Evolutionary conservation across 169 alveolate species (phyloP), one percentile per base, ranked within the genome.

Genomic region (Cardiosporidium cionae): DNA sequence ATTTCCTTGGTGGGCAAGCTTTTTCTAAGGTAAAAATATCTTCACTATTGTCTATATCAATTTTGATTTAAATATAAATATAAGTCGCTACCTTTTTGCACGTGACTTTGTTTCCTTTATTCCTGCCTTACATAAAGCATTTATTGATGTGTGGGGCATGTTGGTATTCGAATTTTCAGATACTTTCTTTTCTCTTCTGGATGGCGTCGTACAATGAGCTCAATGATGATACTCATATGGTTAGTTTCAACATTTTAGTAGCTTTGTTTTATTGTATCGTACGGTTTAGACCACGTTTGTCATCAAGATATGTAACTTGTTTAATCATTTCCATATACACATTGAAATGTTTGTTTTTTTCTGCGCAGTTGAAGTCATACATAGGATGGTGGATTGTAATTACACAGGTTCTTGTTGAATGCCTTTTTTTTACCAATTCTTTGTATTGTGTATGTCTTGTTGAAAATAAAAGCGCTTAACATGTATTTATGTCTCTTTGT

Each of bases 1-100:
- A 94, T 86, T 94, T 94, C 86, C 84, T 95, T 9, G 98, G 97
- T 9, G 95, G 94, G 16, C 97, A 92, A 82, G 91, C 95, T 27
- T 85, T 89, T 58, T 81, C 97, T 35, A 89, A 86, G 74, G 87
- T 85, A 29, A 64, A 32, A n/a, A 44, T n/a, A n/a, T n/a, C n/a
- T n/a, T n/a, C n/a, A n/a, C n/a, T n/a, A n/a, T n/a, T n/a, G n/a
- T 44, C 58, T 16, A 44, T 16, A 44, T 16, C 16, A n/a, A 16
- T 44, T 44, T 44, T 16, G 16, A 44, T 44, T 44, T 44, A 44
- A 16, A 16, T 16, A 44, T 44, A 16, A 16, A 44, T 16, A 44
- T 16, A 16, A 44, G 16, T 44, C 58, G 58, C n/a, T 16, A 44
- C 58, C 58, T 44, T 44, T 44, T 44, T 44, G n/a, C n/a, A n/a